A percentile compares a stretch with the other conserved stretches of the same genome.
Conservation (phyloP, 2,329 filamentous ascomycete species). For the Paecilomyces variotii region DNA sequence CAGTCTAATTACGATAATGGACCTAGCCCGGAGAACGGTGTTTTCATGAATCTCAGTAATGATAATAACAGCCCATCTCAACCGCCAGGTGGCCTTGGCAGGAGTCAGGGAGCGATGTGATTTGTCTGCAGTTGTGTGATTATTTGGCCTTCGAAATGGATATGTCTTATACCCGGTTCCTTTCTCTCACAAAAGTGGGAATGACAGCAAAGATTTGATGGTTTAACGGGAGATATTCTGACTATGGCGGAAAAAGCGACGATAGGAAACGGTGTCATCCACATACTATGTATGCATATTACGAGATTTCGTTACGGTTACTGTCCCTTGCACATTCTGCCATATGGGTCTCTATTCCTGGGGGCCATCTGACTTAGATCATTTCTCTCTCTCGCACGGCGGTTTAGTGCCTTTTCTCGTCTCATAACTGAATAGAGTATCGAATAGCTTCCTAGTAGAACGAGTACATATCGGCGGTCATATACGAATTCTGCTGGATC, state of each 20-base stretch:
- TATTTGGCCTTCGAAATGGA: neutral
- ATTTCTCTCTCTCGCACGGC: neutral
- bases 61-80: neutral
- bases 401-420: neutral
- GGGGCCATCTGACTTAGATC: neutral
- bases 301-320: neutral
- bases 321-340: neutral
- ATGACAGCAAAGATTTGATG: neutral
- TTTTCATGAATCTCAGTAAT: neutral
- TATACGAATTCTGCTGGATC: neutral
- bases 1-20: constrained; percentile 5
- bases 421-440: neutral
- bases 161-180: neutral
- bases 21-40: neutral
- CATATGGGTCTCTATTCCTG: neutral
- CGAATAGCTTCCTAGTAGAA: neutral
- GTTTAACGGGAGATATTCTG: neutral
- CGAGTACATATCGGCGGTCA: neutral
- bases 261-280: neutral
- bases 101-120: constrained; percentile 8
- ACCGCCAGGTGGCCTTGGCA: constrained; percentile 5
- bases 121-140: neutral
- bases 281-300: neutral
- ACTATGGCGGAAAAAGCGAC: neutral
- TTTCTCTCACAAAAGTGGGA: neutral